Evolutionary conservation across 2,329 filamentous ascomycete genomes (phyloP), one percentile per base, ranked within the genome.

Genomic region (Nothophaeocryptopus gaeumannii): DNA sequence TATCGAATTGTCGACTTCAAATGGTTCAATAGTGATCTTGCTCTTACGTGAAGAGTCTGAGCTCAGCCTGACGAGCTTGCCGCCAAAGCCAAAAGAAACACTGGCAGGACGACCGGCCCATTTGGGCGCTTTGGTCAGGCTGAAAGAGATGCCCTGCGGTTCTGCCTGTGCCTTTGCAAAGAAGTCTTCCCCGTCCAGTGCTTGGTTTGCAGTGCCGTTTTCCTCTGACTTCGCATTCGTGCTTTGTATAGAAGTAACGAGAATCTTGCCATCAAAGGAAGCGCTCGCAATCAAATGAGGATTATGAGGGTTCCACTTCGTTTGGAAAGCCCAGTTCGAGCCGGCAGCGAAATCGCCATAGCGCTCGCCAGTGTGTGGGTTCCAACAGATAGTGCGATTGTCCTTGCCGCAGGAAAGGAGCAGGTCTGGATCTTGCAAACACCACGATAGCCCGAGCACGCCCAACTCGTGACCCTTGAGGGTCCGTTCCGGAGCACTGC

Each of bases 241-340:
- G 70, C 93, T 96, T 66, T 99, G 93, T 35, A 96, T 79, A 1
- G 92, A 96, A 68, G 96, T 92, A 38, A 99, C 77, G 2, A 88
- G 85, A 56, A 99, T 96, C 72, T 95, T 96, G 62, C 95, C 93
- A 66, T 99, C 93, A 60, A 97, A 97, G 2, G 92, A 95, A 8
- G 95, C 93, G 13, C 93, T 97, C 13, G 95, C 95, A 42, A 92
- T 89, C 50, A 99, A 78, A 66, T 85, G 88, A 9, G 93, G 92
- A 70, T 99, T 96, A 60, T 88, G 84, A 29, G 93, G 93, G 69
- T 96, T 91, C 80, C 95, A 97, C 55, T 86, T 82, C 5, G 93
- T 96, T 67, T 92, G 85, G 76, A 99, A 99, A 5, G 91, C 96
- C 92, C 93, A 99, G 71, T 97, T 99, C n/a, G 92, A 96, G 46